Evolutionary conservation across 176 grass and related monocot genomes (phyloP).

Genomic region (Zea mays): DNA sequence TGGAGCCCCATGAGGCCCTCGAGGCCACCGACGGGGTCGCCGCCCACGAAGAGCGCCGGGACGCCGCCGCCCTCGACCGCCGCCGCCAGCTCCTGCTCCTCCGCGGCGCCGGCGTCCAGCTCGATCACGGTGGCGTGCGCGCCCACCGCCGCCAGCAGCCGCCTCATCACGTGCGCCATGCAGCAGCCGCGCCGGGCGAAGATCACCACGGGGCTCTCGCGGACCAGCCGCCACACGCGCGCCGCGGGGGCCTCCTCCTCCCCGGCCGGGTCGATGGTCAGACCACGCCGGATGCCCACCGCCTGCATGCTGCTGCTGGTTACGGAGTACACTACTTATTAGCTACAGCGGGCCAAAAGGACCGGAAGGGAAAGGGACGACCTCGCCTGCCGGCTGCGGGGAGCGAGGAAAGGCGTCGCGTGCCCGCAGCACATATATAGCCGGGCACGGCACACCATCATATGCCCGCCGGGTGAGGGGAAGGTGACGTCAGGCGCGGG

Average conservation of each 20-base stretch:
- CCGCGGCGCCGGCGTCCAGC: slow-evolving; percentile 55
- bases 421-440: no score
- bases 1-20: slow-evolving; percentile 92
- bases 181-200: slow-evolving; percentile 71
- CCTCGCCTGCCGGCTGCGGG: no score
- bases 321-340: rapidly evolving
- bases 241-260: slow-evolving; percentile 55
- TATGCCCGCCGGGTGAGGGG: no score
- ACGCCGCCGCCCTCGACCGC: slow-evolving; percentile 41
- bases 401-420: no score
- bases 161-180: slow-evolving; percentile 95
- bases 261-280: slow-evolving; percentile 58
- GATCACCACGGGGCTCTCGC: slow-evolving; percentile 82
- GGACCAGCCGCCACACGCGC: slow-evolving; percentile 53
- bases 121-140: slow-evolving; percentile 88
- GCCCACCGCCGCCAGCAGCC: slow-evolving; percentile 69
- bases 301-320: slow-evolving; percentile 36
- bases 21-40: slow-evolving; percentile 69
- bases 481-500: no score
- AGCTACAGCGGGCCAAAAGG: no score
- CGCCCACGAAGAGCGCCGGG: slow-evolving; percentile 83
- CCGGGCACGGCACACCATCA: no score
- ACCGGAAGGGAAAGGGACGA: no score
- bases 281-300: slow-evolving; percentile 39
- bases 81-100: slow-evolving; percentile 46